Percentiles rank a stretch among this genome's conserved stretches.
These are phyloP conservation scores for Aphanomyces cochlioides DNA, from an alignment of 352 stramenopile genomes.

Conservation along the genomic window DNA sequence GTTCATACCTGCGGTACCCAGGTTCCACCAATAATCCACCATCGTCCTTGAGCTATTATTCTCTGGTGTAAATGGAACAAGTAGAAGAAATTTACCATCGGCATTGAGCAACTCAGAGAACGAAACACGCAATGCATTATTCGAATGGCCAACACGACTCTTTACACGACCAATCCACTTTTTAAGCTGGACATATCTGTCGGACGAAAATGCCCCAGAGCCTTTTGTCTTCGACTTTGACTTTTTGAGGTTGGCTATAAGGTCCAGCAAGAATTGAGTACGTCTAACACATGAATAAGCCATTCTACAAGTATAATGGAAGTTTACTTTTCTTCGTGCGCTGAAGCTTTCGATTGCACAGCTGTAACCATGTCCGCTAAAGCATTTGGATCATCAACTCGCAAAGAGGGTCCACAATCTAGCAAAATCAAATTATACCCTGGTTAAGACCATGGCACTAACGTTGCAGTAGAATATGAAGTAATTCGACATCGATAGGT, in stretches of 20 bases:
- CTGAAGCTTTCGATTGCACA: constrained; percentile 72
- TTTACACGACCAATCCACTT: constrained; percentile 96
- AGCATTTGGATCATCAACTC: constrained; percentile 75
- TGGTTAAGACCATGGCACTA: not conserved
- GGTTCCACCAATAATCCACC: constrained; percentile 95
- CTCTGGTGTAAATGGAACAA: too few species aligned
- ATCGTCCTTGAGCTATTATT: constrained; percentile 77
- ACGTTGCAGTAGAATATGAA: constrained; percentile 79
- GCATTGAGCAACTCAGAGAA: constrained; percentile 71
- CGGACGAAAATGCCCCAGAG: constrained; percentile 38
- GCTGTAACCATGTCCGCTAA: constrained; percentile 82
- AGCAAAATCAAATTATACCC: not conserved
- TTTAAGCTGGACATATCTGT: constrained; percentile 77
- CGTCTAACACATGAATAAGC: constrained; percentile 30
- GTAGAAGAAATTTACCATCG: constrained; percentile 55
- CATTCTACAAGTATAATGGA: not conserved
- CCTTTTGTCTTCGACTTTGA: constrained; percentile 71
- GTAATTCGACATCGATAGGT: constrained; percentile 77
- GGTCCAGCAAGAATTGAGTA: constrained; percentile 89
- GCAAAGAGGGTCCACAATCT: constrained; percentile 72
- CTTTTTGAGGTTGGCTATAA: constrained; percentile 97
- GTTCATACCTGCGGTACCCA: constrained; percentile 75
- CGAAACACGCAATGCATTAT: constrained; percentile 67
- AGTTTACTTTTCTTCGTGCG: constrained; percentile 38
- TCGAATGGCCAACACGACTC: constrained; percentile 70